A percentile compares a stretch with the other conserved stretches of the same genome.
These are phyloP conservation scores for Wickerhamomyces hampshirensis DNA, from an alignment of 805 yeast genomes.

Conservation along the genomic window DNA sequence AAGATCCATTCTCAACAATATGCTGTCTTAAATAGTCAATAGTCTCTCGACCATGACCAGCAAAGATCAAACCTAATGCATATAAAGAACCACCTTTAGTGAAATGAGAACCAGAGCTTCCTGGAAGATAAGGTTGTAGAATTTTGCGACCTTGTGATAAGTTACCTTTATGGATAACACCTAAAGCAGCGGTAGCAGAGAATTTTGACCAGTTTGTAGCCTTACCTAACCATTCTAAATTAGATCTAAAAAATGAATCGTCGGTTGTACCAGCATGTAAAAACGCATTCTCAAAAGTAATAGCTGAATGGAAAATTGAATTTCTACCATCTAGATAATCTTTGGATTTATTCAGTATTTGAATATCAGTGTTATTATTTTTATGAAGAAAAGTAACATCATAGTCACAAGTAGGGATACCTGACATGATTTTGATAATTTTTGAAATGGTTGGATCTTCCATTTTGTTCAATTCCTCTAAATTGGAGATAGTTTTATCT, in stretches of 20 bases:
- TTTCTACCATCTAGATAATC: slow-evolving; percentile 81
- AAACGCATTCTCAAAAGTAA: slow-evolving; percentile 90
- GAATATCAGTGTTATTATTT: slow-evolving; percentile 82
- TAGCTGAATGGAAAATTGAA: slow-evolving; percentile 93
- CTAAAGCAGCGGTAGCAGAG: slow-evolving; percentile 95
- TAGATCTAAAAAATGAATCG: slow-evolving; percentile 85
- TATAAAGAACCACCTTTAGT: slow-evolving; percentile 94
- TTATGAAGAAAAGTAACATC: slow-evolving; percentile 83
- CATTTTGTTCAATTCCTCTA: slow-evolving; percentile 27
- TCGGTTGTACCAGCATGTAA: slow-evolving; percentile 96
- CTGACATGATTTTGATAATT: slow-evolving; percentile 70
- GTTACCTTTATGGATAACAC: slow-evolving; percentile 95
- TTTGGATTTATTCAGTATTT: slow-evolving; percentile 78
- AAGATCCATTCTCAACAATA: slow-evolving; percentile 56
- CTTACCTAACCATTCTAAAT: slow-evolving; percentile 92
- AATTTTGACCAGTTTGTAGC: slow-evolving; percentile 99
- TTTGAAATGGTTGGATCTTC: slow-evolving; percentile 29
- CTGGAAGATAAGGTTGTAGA: slow-evolving; percentile 88
- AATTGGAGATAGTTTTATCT: slow-evolving; percentile 45
- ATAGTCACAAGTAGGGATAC: slow-evolving; percentile 91
- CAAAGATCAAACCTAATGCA: slow-evolving; percentile 90
- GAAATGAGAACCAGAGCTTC: slow-evolving; percentile 71
- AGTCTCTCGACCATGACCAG: slow-evolving; percentile 91
- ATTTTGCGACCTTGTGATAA: slow-evolving; percentile 84
- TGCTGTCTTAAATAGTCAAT: slow-evolving; percentile 73